These are phyloP conservation scores for Lithospermum erythrorhizon DNA, from an alignment of 257 asterid species.

Conservation along the genomic window DNA sequence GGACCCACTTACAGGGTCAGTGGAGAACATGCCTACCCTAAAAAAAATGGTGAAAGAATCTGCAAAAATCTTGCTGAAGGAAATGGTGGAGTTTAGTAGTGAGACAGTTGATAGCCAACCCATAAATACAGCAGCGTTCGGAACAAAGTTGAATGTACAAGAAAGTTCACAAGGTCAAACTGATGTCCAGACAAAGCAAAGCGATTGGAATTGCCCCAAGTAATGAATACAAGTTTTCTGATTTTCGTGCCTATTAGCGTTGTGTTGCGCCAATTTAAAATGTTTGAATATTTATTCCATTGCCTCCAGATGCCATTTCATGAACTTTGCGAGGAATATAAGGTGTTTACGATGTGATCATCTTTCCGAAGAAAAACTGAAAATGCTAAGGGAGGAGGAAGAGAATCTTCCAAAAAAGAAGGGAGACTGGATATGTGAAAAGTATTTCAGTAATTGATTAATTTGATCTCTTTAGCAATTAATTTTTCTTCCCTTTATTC, in stretches of 20 bases:
- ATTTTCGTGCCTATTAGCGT: not conserved
- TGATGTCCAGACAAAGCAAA: constrained; percentile 38
- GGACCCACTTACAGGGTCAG: constrained; percentile 48
- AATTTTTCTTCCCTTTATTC: not conserved
- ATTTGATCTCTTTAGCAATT: not conserved
- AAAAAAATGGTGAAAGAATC: constrained; percentile 56
- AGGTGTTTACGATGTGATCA: constrained; percentile 64
- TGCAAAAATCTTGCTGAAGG: constrained; percentile 57
- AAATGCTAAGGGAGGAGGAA: constrained; percentile 45
- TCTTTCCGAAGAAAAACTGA: constrained; percentile 41
- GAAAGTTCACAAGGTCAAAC: constrained; percentile 24
- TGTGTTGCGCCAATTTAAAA: not conserved
- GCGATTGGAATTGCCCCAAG: constrained; percentile 91
- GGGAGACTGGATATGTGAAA: constrained; percentile 89
- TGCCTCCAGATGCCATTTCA: constrained; percentile 61
- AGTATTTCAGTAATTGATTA: constrained; percentile 27
- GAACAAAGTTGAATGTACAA: constrained; percentile 19
- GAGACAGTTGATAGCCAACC: constrained; percentile 27
- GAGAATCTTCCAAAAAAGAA: constrained; percentile 72
- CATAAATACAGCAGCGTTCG: constrained; percentile 13
- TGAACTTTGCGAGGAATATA: constrained; percentile 61
- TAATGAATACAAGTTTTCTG: constrained; percentile 19
- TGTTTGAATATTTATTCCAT: not conserved
- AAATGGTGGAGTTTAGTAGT: constrained; percentile 41
- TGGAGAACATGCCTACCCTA: constrained; percentile 59